Percentiles rank a stretch among this genome's conserved stretches.
These are phyloP conservation scores for Floccularia luteovirens DNA, from an alignment of 768 basidiomycete genomes.

Conservation along the genomic window DNA sequence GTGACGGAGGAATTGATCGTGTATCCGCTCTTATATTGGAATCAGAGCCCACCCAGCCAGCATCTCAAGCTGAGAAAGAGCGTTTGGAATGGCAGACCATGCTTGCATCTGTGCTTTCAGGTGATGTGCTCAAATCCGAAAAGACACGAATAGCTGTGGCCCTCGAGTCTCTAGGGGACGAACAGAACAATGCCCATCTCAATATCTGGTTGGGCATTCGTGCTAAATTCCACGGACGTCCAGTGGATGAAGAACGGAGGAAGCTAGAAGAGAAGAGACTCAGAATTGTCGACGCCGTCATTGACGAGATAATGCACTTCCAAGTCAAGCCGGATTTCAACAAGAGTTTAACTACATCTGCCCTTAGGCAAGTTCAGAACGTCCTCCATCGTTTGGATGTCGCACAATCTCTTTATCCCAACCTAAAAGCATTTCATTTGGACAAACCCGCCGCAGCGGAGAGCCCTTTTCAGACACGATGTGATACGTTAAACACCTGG, in stretches of 20 bases:
- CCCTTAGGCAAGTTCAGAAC: constrained; percentile 54
- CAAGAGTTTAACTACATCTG: constrained; percentile 37
- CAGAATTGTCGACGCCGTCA: constrained; percentile 71
- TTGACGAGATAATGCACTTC: constrained; percentile 80
- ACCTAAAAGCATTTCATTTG: constrained; percentile 66
- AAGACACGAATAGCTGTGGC: constrained; percentile 87
- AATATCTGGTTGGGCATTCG: constrained; percentile 89
- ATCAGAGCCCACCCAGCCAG: constrained; percentile 56
- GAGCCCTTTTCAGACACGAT: constrained; percentile 65
- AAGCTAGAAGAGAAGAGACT: constrained; percentile 78
- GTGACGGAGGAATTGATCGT: constrained; percentile 39
- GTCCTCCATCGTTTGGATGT: constrained; percentile 72
- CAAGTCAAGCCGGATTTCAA: constrained; percentile 38
- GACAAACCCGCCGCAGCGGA: constrained; percentile 73
- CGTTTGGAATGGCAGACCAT: constrained; percentile 94
- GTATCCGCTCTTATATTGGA: constrained; percentile 48
- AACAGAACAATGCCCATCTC: constrained; percentile 57
- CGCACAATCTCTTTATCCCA: constrained; percentile 84
- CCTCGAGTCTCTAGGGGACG: constrained; percentile 60
- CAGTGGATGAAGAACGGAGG: constrained; percentile 76
- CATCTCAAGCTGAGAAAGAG: constrained; percentile 69
- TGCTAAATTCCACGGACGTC: constrained; percentile 74
- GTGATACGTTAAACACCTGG: constrained; percentile 90
- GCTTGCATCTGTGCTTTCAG: constrained; percentile 87
- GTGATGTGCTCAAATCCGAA: constrained; percentile 93